phyloP scores from a whole-genome alignment of 2,329 filamentous ascomycete species.

The Stylonectria norvegica region DNA sequence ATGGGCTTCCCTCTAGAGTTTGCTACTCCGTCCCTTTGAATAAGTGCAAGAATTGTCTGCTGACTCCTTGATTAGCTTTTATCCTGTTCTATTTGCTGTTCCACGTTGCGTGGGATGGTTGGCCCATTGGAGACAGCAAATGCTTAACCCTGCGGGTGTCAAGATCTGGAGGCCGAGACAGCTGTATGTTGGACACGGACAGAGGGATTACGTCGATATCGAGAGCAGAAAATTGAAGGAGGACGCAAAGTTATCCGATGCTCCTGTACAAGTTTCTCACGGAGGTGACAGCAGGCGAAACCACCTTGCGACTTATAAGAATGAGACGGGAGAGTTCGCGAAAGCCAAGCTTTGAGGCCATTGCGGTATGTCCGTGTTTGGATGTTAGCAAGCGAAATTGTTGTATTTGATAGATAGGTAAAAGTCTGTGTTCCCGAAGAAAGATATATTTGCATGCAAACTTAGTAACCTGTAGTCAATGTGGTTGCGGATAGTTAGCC shows the following conservation, averaged over 20 bases:
- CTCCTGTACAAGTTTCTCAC: slow-evolving; percentile 35
- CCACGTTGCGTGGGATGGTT: slow-evolving; percentile 50
- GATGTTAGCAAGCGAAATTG: too few species aligned
- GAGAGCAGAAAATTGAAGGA: slow-evolving; percentile 32
- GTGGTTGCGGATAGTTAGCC: too few species aligned
- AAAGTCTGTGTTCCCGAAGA: too few species aligned
- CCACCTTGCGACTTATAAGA: slow-evolving; percentile 37
- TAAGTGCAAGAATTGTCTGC: slow-evolving; percentile 4
- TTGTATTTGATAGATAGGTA: too few species aligned
- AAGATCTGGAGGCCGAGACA: slow-evolving; percentile 51
- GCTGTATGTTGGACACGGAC: slow-evolving; percentile 44
- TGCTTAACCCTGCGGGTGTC: slow-evolving; percentile 43
- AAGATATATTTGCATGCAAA: too few species aligned
- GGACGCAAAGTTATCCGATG: slow-evolving; percentile 32
- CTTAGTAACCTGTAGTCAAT: too few species aligned
- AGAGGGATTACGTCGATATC: slow-evolving; percentile 43
- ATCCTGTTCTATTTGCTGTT: slow-evolving; percentile 50
- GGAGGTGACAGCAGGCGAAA: slow-evolving; percentile 43
- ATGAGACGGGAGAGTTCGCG: slow-evolving; percentile 34
- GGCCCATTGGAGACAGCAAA: slow-evolving; percentile 50
- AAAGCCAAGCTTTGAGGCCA: slow-evolving; percentile 24
- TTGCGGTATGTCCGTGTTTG: too few species aligned
- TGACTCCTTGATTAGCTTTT: slow-evolving; percentile 42
- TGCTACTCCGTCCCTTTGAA: slow-evolving; percentile 5
- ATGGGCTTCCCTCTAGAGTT: slow-evolving; percentile 50